phyloP scores from a whole-genome alignment of 306 rosid genomes.

The Prunus salicina region DNA sequence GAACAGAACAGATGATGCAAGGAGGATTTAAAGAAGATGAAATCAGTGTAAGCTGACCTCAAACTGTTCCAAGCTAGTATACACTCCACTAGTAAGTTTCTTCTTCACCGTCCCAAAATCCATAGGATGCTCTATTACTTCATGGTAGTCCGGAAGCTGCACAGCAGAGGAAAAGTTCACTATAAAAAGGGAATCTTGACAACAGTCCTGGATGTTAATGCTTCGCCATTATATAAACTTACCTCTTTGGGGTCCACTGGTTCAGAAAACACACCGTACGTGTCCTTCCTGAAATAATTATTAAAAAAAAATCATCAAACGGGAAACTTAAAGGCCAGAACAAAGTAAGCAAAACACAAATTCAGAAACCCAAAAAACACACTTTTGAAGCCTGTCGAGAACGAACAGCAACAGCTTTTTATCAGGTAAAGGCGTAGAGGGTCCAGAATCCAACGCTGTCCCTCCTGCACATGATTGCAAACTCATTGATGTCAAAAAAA shows the following conservation, averaged over 20 bases:
- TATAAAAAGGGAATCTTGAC: slow-evolving; percentile 5
- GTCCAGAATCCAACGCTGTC: slow-evolving; percentile 48
- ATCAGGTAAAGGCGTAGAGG: slow-evolving; percentile 58
- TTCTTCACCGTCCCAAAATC: slow-evolving; percentile 64
- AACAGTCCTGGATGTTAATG: slow-evolving; percentile 14
- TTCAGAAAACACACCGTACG: slow-evolving; percentile 63
- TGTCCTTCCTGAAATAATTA: slow-evolving; percentile 57
- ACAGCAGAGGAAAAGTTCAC: not conserved
- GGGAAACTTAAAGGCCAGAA: slow-evolving; percentile 23
- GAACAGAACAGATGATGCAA: not conserved
- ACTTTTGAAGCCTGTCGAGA: slow-evolving; percentile 74
- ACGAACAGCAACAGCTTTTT: slow-evolving; percentile 56
- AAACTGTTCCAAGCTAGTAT: slow-evolving; percentile 55
- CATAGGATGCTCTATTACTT: slow-evolving; percentile 62
- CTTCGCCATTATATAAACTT: slow-evolving; percentile 33
- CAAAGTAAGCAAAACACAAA: slow-evolving; percentile 29
- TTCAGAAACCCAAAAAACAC: slow-evolving; percentile 28
- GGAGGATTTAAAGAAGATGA: slow-evolving; percentile 5
- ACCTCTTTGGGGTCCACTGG: slow-evolving; percentile 76
- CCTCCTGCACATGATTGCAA: slow-evolving; percentile 36
- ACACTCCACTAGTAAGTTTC: slow-evolving; percentile 45
- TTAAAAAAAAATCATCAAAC: slow-evolving; percentile 23
- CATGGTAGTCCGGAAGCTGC: slow-evolving; percentile 76
- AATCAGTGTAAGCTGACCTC: slow-evolving; percentile 41
- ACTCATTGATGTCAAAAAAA: slow-evolving; percentile 1